These are phyloP conservation scores for Oryza brachyantha DNA, from an alignment of 176 grass and related monocot genomes.

Conservation along the genomic window DNA sequence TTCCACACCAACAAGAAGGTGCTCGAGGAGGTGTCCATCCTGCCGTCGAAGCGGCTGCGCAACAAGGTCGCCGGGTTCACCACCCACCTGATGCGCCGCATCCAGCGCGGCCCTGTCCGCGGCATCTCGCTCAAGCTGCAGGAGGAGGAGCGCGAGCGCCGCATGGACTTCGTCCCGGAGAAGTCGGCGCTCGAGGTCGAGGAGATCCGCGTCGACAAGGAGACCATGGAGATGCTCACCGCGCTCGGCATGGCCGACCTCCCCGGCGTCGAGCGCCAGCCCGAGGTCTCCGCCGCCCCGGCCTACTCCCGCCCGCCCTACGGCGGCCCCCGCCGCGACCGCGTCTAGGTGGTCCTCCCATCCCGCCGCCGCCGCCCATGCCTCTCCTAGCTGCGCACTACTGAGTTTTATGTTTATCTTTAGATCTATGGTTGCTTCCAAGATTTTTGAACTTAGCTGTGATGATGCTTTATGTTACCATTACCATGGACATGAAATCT, in stretches of 20 bases:
- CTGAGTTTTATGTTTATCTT: constrained; percentile 17
- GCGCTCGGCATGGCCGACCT: constrained; percentile 81
- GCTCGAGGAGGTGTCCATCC: constrained; percentile 82
- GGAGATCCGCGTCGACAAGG: constrained; percentile 81
- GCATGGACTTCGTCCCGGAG: constrained; percentile 94
- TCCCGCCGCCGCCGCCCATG: neutral
- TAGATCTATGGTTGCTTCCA: constrained; percentile 24
- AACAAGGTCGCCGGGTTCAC: constrained; percentile 93
- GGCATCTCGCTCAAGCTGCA: constrained; percentile 92
- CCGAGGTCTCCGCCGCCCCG: constrained; percentile 31
- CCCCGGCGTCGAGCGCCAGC: constrained; percentile 69
- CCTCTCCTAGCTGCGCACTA: neutral
- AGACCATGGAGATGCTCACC: constrained; percentile 84
- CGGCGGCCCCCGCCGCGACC: constrained; percentile 46
- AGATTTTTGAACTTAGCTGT: constrained; percentile 36
- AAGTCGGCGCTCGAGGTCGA: constrained; percentile 81
- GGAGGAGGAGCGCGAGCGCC: constrained; percentile 93
- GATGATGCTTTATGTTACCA: neutral
- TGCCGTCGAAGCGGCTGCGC: constrained; percentile 78
- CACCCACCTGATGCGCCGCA: constrained; percentile 87
- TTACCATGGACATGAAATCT: constrained; percentile 33
- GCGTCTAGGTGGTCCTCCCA: constrained; percentile 16
- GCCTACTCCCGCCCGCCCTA: constrained; percentile 39
- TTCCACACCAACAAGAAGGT: constrained; percentile 97
- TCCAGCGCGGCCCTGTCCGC: constrained; percentile 81